A percentile compares a stretch with the other conserved stretches of the same genome.
Conservation (phyloP, 148 eudicot species). For the Silene conica region DNA sequence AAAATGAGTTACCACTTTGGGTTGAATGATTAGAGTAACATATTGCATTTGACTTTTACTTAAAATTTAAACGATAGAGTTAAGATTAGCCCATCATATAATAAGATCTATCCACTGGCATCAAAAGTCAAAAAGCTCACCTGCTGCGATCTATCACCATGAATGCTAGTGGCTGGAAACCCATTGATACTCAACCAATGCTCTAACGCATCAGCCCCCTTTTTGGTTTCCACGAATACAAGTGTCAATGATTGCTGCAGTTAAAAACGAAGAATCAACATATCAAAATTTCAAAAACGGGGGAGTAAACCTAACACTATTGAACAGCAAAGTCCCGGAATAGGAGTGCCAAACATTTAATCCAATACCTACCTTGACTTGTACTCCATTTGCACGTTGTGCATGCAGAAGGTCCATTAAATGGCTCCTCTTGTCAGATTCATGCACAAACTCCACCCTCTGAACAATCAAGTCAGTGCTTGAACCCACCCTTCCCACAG, state of each 20-base stretch:
- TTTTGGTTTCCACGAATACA: constrained; percentile 82
- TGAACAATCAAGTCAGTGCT: constrained; percentile 78
- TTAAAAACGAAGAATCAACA: constrained; percentile 1
- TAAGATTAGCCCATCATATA: not conserved
- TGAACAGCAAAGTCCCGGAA: not conserved
- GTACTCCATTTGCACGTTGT: constrained; percentile 55
- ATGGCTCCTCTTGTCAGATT: constrained; percentile 72
- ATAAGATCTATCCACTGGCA: not conserved
- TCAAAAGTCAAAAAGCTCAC: constrained; percentile 27
- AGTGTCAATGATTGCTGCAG: constrained; percentile 73
- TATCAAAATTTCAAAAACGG: not conserved
- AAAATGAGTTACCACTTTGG: not conserved
- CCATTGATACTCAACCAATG: constrained; percentile 61
- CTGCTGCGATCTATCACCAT: constrained; percentile 85
- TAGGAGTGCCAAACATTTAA: not conserved
- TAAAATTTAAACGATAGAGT: not conserved
- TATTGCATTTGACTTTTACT: not conserved
- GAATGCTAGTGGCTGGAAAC: constrained; percentile 81
- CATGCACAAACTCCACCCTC: constrained; percentile 70
- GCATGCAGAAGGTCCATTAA: constrained; percentile 86
- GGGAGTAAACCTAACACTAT: not conserved
- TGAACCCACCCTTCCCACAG: constrained; percentile 84
- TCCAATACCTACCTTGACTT: constrained; percentile 46
- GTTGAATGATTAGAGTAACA: not conserved
- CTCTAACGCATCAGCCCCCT: constrained; percentile 77